phyloP scores from a whole-genome alignment of 139 green algal species.

The Mesotaenium endlicherianum region DNA sequence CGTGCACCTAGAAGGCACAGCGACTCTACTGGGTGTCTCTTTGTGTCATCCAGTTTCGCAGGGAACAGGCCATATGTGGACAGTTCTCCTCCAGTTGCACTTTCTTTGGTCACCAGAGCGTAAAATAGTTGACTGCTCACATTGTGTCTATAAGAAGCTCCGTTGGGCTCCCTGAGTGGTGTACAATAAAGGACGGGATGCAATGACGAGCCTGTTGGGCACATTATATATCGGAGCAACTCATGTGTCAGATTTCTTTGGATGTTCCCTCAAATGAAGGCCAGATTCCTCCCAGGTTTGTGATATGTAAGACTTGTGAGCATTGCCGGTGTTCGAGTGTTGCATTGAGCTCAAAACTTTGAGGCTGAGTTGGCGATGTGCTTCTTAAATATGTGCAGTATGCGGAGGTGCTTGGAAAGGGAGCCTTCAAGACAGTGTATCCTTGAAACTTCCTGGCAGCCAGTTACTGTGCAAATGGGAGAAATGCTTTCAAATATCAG shows the following conservation, averaged over 20 bases:
- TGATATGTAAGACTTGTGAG: not conserved
- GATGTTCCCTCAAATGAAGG: not conserved
- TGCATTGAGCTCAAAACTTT: not conserved
- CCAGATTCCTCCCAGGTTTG: not conserved
- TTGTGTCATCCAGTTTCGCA: too few species aligned
- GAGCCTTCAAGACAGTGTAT: constrained; percentile 94
- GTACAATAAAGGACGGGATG: too few species aligned
- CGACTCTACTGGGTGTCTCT: too few species aligned
- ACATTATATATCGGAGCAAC: constrained; percentile 14
- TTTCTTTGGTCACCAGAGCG: too few species aligned
- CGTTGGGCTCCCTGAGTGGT: too few species aligned
- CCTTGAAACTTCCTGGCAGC: not conserved
- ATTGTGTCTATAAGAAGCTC: too few species aligned
- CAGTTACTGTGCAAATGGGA: not conserved
- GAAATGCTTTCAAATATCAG: not conserved
- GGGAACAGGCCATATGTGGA: too few species aligned
- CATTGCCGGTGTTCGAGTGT: not conserved
- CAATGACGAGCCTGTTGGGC: not conserved
- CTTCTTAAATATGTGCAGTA: constrained; percentile 55
- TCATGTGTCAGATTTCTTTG: not conserved
- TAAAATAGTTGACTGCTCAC: too few species aligned
- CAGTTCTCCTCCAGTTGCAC: too few species aligned
- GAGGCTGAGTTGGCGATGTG: too few species aligned
- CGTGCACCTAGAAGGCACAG: too few species aligned
- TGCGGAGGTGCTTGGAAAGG: constrained; percentile 81